These are phyloP conservation scores for Volvox carteri DNA, from an alignment of 163 green algal genomes.

Conservation along the genomic window DNA sequence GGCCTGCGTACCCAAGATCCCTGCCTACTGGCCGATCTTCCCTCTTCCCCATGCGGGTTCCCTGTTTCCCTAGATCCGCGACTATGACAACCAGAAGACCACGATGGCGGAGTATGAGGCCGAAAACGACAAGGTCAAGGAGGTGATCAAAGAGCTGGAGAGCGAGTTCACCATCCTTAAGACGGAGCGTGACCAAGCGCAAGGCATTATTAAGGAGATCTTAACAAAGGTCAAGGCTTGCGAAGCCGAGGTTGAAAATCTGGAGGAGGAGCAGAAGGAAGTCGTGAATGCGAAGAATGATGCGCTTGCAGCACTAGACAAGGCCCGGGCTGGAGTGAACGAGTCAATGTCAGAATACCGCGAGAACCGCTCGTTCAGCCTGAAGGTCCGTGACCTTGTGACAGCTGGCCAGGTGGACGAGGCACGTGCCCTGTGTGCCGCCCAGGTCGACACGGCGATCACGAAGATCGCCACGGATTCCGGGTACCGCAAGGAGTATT, in stretches of 20 bases:
- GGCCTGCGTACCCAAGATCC: no score
- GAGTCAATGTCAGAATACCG: constrained; percentile 67
- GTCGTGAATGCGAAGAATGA: constrained; percentile 63
- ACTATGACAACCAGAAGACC: constrained; percentile 60
- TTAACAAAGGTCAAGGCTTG: constrained; percentile 37
- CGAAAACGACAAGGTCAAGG: constrained; percentile 69
- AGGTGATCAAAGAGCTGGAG: constrained; percentile 69
- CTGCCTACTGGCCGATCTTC: no score
- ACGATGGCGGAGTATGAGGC: constrained; percentile 63
- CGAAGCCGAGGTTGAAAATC: constrained; percentile 41
- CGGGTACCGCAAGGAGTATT: constrained; percentile 70
- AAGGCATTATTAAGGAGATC: constrained; percentile 69
- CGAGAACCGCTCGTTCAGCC: constrained; percentile 74
- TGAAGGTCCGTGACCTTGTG: constrained; percentile 76
- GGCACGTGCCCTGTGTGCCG: constrained; percentile 59
- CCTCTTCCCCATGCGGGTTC: no score
- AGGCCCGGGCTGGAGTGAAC: constrained; percentile 56
- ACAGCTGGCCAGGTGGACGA: constrained; percentile 68
- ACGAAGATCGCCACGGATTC: constrained; percentile 61
- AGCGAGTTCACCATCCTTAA: constrained; percentile 69
- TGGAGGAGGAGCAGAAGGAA: constrained; percentile 64
- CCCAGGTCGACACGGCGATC: constrained; percentile 61
- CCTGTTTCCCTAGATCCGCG: constrained; percentile 56
- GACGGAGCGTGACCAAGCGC: constrained; percentile 67
- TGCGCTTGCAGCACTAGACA: constrained; percentile 60